phyloP scores from a whole-genome alignment of 2,329 filamentous ascomycete species.

The Ophiobolus disseminans region DNA sequence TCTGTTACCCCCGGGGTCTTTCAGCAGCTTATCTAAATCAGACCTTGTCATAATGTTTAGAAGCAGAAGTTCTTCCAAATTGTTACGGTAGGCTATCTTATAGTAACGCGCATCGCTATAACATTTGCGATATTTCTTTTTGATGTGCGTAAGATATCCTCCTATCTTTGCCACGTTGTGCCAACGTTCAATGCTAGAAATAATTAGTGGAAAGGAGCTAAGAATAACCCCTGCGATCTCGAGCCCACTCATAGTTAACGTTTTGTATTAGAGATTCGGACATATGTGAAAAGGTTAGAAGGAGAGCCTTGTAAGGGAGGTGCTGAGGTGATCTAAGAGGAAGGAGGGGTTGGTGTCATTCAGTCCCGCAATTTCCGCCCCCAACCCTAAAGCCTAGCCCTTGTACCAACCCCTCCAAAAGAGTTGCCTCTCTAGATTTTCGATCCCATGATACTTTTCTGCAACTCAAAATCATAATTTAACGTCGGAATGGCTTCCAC shows the following conservation, averaged over 20 bases:
- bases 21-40: conserved; percentile 14
- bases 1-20: conserved; percentile 9
- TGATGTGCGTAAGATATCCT: conserved; percentile 21
- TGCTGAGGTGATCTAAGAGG: too few relatives aligned
- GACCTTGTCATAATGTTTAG: conserved; percentile 7
- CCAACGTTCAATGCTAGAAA: conserved; percentile 25
- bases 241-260: conserved; percentile 21
- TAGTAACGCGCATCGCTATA: conserved; percentile 16
- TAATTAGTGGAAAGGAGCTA: conserved; percentile 23
- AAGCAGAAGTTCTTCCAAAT: conserved; percentile 20
- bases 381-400: not conserved
- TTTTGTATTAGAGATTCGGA: not conserved
- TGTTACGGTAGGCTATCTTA: conserved; percentile 20
- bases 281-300: not conserved
- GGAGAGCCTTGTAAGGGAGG: too few relatives aligned
- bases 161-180: conserved; percentile 20
- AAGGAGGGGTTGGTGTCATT: not conserved
- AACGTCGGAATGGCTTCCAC: not conserved
- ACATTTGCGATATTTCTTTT: conserved; percentile 22
- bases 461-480: not conserved
- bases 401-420: not conserved
- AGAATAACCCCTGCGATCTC: conserved; percentile 28
- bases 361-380: not conserved
- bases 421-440: not conserved
- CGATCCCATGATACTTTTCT: not conserved